Evolutionary conservation across 2,329 filamentous ascomycete genomes (phyloP), one percentile per base, ranked within the genome.

Genomic region (Aureobasidium melanogenum): DNA sequence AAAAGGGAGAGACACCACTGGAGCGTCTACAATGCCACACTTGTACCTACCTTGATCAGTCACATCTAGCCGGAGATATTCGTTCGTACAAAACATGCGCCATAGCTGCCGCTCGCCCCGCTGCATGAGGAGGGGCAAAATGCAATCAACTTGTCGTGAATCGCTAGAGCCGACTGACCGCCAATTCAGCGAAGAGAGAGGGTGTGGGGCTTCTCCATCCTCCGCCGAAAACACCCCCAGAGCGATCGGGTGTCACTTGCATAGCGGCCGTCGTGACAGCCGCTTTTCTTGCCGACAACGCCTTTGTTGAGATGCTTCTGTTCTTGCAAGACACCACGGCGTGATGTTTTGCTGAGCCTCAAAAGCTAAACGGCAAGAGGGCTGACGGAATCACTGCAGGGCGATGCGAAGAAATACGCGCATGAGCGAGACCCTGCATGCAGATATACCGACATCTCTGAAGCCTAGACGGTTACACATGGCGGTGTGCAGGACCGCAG

Each of bases 391-490:
- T n/a, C 19, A 30, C 38, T 56, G 52, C 52, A 56, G 38, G 52
- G 26, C 24, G 17, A 30, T 44, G 15, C 8, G 39, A 12, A 44
- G 5, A 12, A 22, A 7, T 28, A 44, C 28, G 38, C 28, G 52
- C 52, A 56, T 34, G 52, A 44, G 38, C 52, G 12, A 34, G 52
- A 56, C 52, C 52, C 52, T 56, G 52, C 52, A 56, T 56, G 39
- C 38, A 44, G 2, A n/a, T 41, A 54, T 54, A 19, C 8, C 52
- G 52, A 26, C 39, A 56, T 56, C n/a, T n/a, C 26, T 41, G 34
- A 41, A 54, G 52, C 38, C 52, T 56, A 44, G 52, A 56, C 39
- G 52, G 52, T 56, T 44, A 34, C 52, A 44, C 39, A 43, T 44
- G 12, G 52, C 52, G 52, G 52, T 56, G 52, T 56, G 52, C 24